These are phyloP conservation scores for Magnusiomyces tetraspermus DNA, from an alignment of 1,139 yeast species.

Conservation along the genomic window DNA sequence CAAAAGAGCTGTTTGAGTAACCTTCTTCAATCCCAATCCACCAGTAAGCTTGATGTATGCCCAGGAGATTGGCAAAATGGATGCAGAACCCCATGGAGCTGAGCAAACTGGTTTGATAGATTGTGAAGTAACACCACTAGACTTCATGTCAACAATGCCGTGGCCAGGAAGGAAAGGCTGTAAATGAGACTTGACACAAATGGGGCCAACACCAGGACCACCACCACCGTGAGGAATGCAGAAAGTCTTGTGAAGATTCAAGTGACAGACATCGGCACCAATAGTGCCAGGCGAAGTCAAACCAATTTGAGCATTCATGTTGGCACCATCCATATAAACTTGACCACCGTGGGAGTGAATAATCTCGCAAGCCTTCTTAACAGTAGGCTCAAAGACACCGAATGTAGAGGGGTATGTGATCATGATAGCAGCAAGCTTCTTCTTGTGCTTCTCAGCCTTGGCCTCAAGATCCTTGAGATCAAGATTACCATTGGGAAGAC, in stretches of 20 bases:
- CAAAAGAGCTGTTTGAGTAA: conserved; percentile 81
- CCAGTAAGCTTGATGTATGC: conserved; percentile 94
- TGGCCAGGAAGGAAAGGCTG: conserved; percentile 79
- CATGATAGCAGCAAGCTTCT: conserved; percentile 80
- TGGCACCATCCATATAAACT: conserved; percentile 96
- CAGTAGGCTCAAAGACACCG: conserved; percentile 91
- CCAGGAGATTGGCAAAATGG: conserved; percentile 87
- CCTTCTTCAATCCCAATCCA: conserved; percentile 68
- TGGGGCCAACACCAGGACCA: conserved; percentile 99
- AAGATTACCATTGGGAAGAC: conserved; percentile 75
- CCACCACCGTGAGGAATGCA: conserved; percentile 99
- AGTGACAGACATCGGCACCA: conserved; percentile 98
- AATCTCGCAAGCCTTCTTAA: conserved; percentile 70
- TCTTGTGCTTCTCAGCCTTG: conserved; percentile 63
- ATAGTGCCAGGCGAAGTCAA: conserved; percentile 94
- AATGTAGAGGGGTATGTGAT: conserved; percentile 96
- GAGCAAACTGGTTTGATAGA: conserved; percentile 70
- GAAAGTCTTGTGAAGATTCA: conserved; percentile 93
- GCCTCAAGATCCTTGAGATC: conserved; percentile 65
- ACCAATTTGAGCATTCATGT: conserved; percentile 98
- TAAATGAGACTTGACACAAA: conserved; percentile 80
- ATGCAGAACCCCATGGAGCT: conserved; percentile 94
- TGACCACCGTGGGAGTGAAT: conserved; percentile 87
- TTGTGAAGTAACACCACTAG: conserved; percentile 18
- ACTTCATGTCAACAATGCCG: conserved; percentile 46